Conservation (phyloP, 192 early-diverging fungal genomes). For the Podila horticola region DNA sequence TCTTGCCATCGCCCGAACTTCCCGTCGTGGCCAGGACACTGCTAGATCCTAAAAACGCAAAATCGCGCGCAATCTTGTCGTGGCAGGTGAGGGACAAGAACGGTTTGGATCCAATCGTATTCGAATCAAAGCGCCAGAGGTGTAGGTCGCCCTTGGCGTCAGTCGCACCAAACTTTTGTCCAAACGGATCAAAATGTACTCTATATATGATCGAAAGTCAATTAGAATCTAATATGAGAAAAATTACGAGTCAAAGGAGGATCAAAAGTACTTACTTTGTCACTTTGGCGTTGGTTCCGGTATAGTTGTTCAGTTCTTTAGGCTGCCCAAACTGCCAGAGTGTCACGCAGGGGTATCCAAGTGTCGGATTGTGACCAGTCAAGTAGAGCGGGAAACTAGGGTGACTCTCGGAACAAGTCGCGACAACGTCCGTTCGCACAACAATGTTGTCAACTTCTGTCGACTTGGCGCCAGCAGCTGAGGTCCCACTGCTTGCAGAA, state of each 20-base stretch:
- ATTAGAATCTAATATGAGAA: background rate
- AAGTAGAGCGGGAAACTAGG: slow-evolving; percentile 61
- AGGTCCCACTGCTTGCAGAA: background rate
- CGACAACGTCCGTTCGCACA: slow-evolving; percentile 46
- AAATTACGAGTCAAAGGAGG: background rate
- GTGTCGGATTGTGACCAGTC: slow-evolving; percentile 58
- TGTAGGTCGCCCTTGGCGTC: slow-evolving; percentile 74
- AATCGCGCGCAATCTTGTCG: slow-evolving; percentile 73
- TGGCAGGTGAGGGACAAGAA: slow-evolving; percentile 63
- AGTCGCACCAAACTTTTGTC: slow-evolving; percentile 78
- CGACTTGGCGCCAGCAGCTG: slow-evolving; percentile 9
- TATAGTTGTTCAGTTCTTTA: slow-evolving; percentile 71
- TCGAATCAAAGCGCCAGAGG: slow-evolving; percentile 83
- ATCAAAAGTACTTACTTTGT: slow-evolving; percentile 35
- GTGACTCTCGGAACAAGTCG: slow-evolving; percentile 58
- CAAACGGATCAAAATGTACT: slow-evolving; percentile 82
- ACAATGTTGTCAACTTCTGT: slow-evolving; percentile 36
- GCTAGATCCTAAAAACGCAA: slow-evolving; percentile 77
- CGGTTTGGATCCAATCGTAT: slow-evolving; percentile 66
- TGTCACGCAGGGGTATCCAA: slow-evolving; percentile 68
- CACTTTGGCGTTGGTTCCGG: slow-evolving; percentile 53
- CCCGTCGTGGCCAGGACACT: slow-evolving; percentile 80
- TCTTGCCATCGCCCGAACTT: slow-evolving; percentile 63
- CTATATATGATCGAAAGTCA: slow-evolving; percentile 11
- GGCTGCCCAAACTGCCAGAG: slow-evolving; percentile 87